Conservation (phyloP, 1,284 basidiomycete species). For the Marasmius fiardii region DNA sequence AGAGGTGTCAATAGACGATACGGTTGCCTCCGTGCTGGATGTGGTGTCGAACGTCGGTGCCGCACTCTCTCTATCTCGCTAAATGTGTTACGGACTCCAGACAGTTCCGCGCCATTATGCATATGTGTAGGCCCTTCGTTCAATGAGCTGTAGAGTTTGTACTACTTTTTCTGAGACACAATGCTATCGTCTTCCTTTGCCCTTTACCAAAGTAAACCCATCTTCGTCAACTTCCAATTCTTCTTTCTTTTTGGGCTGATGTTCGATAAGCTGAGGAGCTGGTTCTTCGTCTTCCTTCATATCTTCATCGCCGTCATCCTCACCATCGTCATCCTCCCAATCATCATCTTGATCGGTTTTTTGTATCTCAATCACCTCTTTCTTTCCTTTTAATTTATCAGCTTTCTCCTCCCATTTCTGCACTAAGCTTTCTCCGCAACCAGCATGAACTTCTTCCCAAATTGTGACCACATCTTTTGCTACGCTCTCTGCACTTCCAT, state of each 20-base stretch:
- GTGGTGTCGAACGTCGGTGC: slow-evolving; percentile 57
- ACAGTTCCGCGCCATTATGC: too few species aligned
- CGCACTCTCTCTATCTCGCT: slow-evolving; percentile 27
- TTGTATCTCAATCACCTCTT: background rate
- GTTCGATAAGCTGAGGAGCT: slow-evolving; percentile 1
- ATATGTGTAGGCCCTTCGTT: too few species aligned
- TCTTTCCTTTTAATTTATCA: slow-evolving; percentile 11
- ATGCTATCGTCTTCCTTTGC: background rate
- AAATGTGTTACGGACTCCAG: background rate
- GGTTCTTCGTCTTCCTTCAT: background rate
- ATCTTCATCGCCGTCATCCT: slow-evolving; percentile 1
- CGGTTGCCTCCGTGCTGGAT: slow-evolving; percentile 53
- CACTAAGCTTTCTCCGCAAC: slow-evolving; percentile 6
- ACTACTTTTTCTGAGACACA: too few species aligned
- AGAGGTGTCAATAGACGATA: slow-evolving; percentile 42
- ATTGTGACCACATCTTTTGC: slow-evolving; percentile 11
- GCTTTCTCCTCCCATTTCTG: slow-evolving; percentile 10
- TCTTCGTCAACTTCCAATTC: background rate
- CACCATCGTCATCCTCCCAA: slow-evolving; percentile 1
- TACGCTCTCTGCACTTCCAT: slow-evolving; percentile 13
- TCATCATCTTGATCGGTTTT: background rate
- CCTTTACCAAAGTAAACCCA: slow-evolving; percentile 1
- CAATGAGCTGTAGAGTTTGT: too few species aligned
- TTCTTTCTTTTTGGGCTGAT: background rate
- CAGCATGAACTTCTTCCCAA: slow-evolving; percentile 6